Evolutionary conservation across 805 yeast species (phyloP).

Genomic region (Yarrowia sp.): DNA sequence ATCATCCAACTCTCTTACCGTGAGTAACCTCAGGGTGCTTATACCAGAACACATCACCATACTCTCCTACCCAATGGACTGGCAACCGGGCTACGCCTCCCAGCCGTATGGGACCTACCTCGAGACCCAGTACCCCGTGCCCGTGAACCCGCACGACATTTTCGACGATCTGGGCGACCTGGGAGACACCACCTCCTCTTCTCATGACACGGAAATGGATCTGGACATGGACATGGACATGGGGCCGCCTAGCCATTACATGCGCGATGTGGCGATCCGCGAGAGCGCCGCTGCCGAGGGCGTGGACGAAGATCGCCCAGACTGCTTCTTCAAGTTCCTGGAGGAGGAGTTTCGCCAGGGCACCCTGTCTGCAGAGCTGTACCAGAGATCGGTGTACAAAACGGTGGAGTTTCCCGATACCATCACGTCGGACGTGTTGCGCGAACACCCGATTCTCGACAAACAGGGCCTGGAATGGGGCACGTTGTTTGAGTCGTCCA

Average conservation of each 20-base stretch:
- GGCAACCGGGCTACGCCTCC: conserved; percentile 10
- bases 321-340: conserved; percentile 38
- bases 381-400: conserved; percentile 31
- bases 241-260: conserved; percentile 23
- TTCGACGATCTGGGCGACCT: conserved; percentile 10
- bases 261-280: conserved; percentile 17
- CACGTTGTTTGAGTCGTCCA: conserved; percentile 17
- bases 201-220: conserved; percentile 31
- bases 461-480: conserved; percentile 38
- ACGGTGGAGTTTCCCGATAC: conserved; percentile 28
- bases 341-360: conserved; percentile 33
- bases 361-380: conserved; percentile 21
- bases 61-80: conserved; percentile 10
- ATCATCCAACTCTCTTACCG: conserved; percentile 22
- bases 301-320: conserved; percentile 28
- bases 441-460: conserved; percentile 27
- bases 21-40: neutral
- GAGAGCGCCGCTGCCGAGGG: conserved; percentile 33
- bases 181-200: conserved; percentile 5
- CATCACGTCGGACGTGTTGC: conserved; percentile 10
- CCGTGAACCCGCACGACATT: conserved; percentile 19
- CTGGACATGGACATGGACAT: conserved; percentile 24
- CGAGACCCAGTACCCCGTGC: neutral
- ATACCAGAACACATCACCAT: neutral
- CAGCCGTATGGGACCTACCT: neutral